These are phyloP conservation scores for Cercospora zeae-maydis DNA, from an alignment of 2,329 filamentous ascomycete genomes.

Conservation along the genomic window DNA sequence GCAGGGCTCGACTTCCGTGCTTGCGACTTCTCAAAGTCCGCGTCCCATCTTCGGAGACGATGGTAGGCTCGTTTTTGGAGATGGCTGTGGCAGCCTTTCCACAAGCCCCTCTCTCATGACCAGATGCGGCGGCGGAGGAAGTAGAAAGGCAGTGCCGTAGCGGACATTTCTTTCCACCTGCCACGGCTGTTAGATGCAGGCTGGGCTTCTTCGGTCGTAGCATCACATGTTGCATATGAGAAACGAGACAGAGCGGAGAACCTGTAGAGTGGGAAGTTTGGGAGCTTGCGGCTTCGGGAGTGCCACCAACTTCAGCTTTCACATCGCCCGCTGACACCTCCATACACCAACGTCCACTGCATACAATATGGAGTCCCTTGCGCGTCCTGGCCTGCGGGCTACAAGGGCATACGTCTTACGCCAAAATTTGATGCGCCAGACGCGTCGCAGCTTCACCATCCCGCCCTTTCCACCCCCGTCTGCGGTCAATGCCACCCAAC, in stretches of 20 bases:
- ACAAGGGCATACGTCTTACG: constrained; percentile 25
- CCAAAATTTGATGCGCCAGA: constrained; percentile 10
- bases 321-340: not conserved
- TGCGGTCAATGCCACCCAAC: not conserved
- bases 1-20: constrained; percentile 39
- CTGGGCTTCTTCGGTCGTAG: not conserved
- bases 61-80: not conserved
- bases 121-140: not conserved
- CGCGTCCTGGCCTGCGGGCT: constrained; percentile 27
- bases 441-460: not conserved
- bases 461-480: constrained; percentile 2
- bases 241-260: not conserved
- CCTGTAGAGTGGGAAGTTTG: not conserved
- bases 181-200: not conserved
- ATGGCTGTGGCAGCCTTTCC: not conserved
- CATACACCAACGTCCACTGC: not conserved
- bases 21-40: constrained; percentile 36
- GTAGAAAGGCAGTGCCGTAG: not conserved
- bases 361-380: constrained; percentile 26
- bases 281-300: constrained; percentile 1
- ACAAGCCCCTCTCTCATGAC: too few relatives aligned
- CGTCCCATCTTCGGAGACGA: constrained; percentile 21
- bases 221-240: constrained; percentile 19
- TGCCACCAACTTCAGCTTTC: constrained; percentile 4
- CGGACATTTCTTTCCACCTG: not conserved